Evolutionary conservation across 2,329 filamentous ascomycete species (phyloP), one percentile per base, ranked within the genome.

Genomic region (Knufia fluminis): DNA sequence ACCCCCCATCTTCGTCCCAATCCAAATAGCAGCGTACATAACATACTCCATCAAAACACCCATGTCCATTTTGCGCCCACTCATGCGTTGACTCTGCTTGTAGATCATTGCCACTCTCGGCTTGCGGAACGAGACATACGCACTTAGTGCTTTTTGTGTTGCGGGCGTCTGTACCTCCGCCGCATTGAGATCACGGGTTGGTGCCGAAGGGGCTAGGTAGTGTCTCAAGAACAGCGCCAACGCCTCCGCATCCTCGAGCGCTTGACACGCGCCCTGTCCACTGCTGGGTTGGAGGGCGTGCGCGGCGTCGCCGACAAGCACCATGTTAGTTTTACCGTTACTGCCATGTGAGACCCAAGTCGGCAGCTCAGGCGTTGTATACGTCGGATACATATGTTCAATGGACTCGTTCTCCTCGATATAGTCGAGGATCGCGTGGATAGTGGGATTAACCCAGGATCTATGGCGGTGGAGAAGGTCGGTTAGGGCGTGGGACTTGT

Each of bases 361-460:
- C 8, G 71, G 69, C 2, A 79, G 63, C 16, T 64, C 59, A 0
- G 73, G 71, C 1, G 68, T 69, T 0, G 71, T 71, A 66, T 69
- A 77, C 0, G 68, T 71, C 2, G 74, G 74, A 47, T 71, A 75
- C 43, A 76, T 65, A 26, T 62, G 68, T 38, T 71, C 60, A 7
- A 55, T 40, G 14, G 39, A 38, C 23, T 26, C 26, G 24, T 52
- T 43, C 4, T 72, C 61, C 1, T 65, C 54, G 1, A 71, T 59
- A 3, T 63, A 62, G 1, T 58, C 38, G 12, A 76, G 60, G 1
- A 73, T 66, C 10, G 64, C 62, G 10, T 64, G 54, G n/a, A 76
- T 64, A 2, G 70, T 61, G 0, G 71, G 69, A 41, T 75, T 68
- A 9, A 63, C 62, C 73, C 73, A 77, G n/a, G 59, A 40, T 2